Conservation (phyloP, 2,329 filamentous ascomycete genomes). For the Nemania diffusa region DNA sequence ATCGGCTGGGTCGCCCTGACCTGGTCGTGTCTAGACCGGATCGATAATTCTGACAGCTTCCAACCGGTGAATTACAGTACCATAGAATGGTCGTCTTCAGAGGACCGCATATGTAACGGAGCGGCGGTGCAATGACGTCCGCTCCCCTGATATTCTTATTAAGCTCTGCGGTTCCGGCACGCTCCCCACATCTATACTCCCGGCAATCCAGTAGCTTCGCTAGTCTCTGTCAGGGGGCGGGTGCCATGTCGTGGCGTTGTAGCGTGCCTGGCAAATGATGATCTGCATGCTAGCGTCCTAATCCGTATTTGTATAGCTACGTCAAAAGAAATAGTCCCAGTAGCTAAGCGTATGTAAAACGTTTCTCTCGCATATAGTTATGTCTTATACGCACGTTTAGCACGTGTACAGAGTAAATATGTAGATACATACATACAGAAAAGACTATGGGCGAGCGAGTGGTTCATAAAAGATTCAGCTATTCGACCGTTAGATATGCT, state of each 20-base stretch:
- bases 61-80: neutral
- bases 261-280: constrained; percentile 3
- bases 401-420: neutral
- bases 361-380: neutral
- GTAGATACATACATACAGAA: too few relatives aligned
- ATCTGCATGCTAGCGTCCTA: neutral
- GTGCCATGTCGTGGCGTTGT: constrained; percentile 5
- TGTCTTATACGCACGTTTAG: neutral
- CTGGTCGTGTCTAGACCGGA: constrained; percentile 9
- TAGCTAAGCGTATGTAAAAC: neutral
- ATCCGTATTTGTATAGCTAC: neutral
- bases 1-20: neutral
- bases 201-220: constrained; percentile 9
- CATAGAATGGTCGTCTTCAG: neutral
- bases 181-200: constrained; percentile 7
- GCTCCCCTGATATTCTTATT: constrained; percentile 1
- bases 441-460: neutral
- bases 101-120: neutral
- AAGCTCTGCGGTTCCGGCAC: constrained; percentile 13
- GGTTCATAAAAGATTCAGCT: neutral
- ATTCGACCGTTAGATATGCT: too few relatives aligned
- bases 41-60: neutral
- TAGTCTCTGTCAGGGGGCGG: neutral
- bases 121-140: constrained; percentile 6
- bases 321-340: neutral